A percentile compares a stretch with the other conserved stretches of the same genome.
Conservation (phyloP, 2,329 filamentous ascomycete genomes). For the Cytospora piceicola region DNA sequence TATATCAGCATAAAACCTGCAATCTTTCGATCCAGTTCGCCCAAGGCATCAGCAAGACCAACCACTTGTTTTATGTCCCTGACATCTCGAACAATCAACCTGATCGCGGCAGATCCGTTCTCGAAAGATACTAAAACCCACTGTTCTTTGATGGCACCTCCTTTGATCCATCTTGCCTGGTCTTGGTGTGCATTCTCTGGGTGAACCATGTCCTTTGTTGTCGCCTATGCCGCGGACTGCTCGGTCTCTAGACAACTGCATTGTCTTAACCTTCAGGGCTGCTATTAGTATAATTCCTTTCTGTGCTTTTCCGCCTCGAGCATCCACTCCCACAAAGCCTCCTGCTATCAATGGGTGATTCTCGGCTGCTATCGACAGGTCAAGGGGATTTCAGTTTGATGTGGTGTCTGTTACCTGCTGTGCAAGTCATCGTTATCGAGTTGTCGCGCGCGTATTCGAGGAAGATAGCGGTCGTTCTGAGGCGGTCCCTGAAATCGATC, state of each 20-base stretch:
- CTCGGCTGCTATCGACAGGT: background rate
- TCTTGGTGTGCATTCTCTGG: constrained; percentile 7
- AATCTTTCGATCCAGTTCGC: constrained; percentile 4
- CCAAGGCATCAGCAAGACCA: constrained; percentile 8
- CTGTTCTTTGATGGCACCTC: constrained; percentile 13
- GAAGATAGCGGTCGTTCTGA: background rate
- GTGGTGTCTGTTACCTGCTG: background rate
- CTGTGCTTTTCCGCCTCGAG: constrained; percentile 4
- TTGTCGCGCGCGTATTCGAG: constrained; percentile 7
- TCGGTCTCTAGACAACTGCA: background rate
- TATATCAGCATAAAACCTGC: constrained; percentile 3
- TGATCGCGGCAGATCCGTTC: background rate
- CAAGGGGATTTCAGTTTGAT: background rate
- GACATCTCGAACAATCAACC: background rate
- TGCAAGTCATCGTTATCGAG: constrained; percentile 9
- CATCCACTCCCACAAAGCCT: background rate
- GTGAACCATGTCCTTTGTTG: constrained; percentile 14
- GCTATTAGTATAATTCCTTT: background rate
- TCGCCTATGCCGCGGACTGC: background rate
- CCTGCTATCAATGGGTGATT: background rate
- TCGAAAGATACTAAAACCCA: background rate
- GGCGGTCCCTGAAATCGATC: constrained; percentile 8
- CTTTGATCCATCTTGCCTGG: constrained; percentile 9
- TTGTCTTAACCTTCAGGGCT: background rate
- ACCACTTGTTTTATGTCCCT: constrained; percentile 7